A percentile compares a stretch with the other conserved stretches of the same genome.
Conservation (phyloP, 805 yeast species). For the Diddensiella transvaalensis region DNA sequence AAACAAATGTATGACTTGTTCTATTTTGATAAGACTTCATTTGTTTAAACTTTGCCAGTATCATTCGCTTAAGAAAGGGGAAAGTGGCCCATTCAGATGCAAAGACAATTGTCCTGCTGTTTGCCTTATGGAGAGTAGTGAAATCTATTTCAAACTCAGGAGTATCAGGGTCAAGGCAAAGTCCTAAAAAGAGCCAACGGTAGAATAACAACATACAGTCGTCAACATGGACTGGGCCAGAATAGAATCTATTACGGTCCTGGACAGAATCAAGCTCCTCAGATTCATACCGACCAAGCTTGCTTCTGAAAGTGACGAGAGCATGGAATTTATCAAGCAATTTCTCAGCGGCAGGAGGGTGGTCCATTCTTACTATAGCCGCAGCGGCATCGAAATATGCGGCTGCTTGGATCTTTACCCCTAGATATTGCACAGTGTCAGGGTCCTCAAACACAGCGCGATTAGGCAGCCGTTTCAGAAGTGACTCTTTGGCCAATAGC, state of each 20-base stretch:
- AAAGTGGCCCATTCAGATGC: constrained; percentile 16
- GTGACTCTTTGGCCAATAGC: not conserved
- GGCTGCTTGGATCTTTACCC: not conserved
- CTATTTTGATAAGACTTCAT: constrained; percentile 2
- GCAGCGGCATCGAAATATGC: constrained; percentile 9
- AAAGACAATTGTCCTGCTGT: constrained; percentile 9
- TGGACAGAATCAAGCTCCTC: constrained; percentile 1
- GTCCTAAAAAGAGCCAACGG: constrained; percentile 16
- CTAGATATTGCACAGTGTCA: not conserved
- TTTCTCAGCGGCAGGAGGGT: constrained; percentile 5
- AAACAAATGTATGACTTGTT: not conserved
- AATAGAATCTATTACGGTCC: constrained; percentile 1
- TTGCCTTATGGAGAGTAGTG: not conserved
- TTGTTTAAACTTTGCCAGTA: constrained; percentile 2
- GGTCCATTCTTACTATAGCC: constrained; percentile 5
- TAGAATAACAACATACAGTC: constrained; percentile 6
- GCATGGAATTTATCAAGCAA: constrained; percentile 8
- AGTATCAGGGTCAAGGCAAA: constrained; percentile 12
- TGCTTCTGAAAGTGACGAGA: constrained; percentile 5
- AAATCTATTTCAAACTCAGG: constrained; percentile 5
- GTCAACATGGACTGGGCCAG: constrained; percentile 8
- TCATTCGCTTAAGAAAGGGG: constrained; percentile 4
- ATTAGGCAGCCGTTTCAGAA: too few relatives aligned
- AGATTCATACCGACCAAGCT: constrained; percentile 3
- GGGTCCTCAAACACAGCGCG: not conserved